A percentile compares a stretch with the other conserved stretches of the same genome.
Conservation (phyloP, 2,329 filamentous ascomycete genomes). For the Fulvia fulva region DNA sequence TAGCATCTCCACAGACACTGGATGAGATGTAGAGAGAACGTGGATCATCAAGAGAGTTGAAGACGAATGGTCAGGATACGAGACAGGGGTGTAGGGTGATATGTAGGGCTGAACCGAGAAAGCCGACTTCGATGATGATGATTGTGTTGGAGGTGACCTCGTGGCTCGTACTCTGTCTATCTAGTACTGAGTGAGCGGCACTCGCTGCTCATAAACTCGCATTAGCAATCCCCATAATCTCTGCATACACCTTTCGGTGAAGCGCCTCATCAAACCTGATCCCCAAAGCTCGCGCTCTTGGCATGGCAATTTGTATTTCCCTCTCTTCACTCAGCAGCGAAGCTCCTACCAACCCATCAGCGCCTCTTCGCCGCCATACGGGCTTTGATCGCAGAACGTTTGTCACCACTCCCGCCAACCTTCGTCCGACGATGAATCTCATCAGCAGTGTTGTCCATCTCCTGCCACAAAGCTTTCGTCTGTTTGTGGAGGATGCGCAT, state of each 20-base stretch:
- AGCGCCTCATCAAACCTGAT: neutral
- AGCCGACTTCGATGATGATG: neutral
- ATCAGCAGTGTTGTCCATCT: constrained; percentile 26
- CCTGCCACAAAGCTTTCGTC: constrained; percentile 17
- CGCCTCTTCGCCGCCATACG: neutral
- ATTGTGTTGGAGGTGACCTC: neutral
- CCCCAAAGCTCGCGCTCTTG: neutral
- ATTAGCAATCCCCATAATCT: neutral
- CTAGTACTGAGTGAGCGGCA: too few species aligned
- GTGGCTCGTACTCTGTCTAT: too few species aligned
- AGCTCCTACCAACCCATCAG: neutral
- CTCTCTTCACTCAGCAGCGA: neutral
- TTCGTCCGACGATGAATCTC: constrained; percentile 9
- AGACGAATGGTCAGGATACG: neutral
- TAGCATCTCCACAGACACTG: too few species aligned
- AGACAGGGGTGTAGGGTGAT: neutral
- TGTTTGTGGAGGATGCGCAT: constrained; percentile 23
- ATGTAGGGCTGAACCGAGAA: neutral
- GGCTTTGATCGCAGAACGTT: neutral
- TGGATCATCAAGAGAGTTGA: neutral
- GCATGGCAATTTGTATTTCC: neutral
- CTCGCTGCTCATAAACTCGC: too few species aligned
- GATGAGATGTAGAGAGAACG: neutral
- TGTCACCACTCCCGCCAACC: neutral
- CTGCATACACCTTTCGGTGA: neutral